Percentiles rank a stretch among this genome's conserved stretches.
Evolutionary conservation across 768 basidiomycete species (phyloP).

Genomic region (Russula sp.): DNA sequence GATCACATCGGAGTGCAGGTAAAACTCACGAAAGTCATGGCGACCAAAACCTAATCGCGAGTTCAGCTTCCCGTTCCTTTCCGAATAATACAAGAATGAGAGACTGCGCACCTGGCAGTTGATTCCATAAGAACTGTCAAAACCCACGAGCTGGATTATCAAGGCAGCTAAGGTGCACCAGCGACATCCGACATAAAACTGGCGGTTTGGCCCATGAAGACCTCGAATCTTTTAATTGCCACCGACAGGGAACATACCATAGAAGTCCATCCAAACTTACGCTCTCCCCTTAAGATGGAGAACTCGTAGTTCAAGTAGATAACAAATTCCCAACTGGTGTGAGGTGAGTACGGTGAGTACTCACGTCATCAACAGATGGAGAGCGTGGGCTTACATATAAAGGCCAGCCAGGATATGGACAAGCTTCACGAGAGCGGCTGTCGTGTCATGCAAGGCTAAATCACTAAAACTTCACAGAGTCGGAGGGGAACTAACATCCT

Average conservation of each 20-base stretch:
- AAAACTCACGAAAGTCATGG: constrained; percentile 6
- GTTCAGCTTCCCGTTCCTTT: not conserved
- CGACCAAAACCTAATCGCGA: constrained; percentile 1
- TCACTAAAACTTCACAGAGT: not conserved
- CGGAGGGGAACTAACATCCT: not conserved
- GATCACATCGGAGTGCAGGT: not conserved
- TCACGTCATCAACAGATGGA: not conserved
- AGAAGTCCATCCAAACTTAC: constrained; percentile 1
- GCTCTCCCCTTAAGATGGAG: constrained; percentile 4
- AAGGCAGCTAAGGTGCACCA: constrained; percentile 1
- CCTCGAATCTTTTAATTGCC: not conserved
- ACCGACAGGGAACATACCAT: not conserved
- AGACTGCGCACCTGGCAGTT: constrained; percentile 14
- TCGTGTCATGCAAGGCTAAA: not conserved
- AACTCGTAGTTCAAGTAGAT: not conserved
- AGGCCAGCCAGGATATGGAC: constrained; percentile 10
- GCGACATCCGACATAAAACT: constrained; percentile 23
- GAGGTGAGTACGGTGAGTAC: not conserved
- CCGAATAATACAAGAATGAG: not conserved
- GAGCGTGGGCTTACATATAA: constrained; percentile 7
- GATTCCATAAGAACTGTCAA: not conserved
- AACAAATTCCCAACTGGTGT: constrained; percentile 19
- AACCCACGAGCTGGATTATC: not conserved
- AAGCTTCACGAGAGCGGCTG: constrained; percentile 15
- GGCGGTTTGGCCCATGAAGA: not conserved